A percentile compares a stretch with the other conserved stretches of the same genome.
Conservation (phyloP, 352 stramenopile genomes). For the Phytophthora boehmeriae region DNA sequence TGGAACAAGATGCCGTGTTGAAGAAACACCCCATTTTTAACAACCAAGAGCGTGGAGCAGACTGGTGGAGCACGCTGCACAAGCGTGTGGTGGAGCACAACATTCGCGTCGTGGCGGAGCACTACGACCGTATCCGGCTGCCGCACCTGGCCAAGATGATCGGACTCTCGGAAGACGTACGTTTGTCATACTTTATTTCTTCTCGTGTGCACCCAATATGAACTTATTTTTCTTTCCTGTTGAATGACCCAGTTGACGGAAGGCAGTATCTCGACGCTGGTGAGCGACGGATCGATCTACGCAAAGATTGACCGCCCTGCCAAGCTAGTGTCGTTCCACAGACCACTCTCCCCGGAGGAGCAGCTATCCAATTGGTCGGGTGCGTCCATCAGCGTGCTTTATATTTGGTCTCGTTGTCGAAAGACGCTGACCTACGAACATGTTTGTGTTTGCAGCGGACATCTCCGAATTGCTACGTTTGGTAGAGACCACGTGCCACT, state of each 20-base stretch:
- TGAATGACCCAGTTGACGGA: conserved; percentile 63
- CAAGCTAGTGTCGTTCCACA: conserved; percentile 95
- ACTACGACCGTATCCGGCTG: conserved; percentile 96
- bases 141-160: conserved; percentile 95
- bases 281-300: conserved; percentile 94
- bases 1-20: conserved; percentile 87
- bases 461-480: conserved; percentile 96
- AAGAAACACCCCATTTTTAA: conserved; percentile 89
- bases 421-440: conserved; percentile 8
- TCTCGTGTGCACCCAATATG: background rate
- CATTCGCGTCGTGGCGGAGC: conserved; percentile 93
- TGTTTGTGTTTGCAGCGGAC: conserved; percentile 63
- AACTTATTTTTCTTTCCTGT: conserved; percentile 11
- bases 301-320: conserved; percentile 98
- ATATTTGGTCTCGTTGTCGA: background rate
- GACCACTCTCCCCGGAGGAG: conserved; percentile 91
- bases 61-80: conserved; percentile 92
- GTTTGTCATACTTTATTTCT: conserved; percentile 9
- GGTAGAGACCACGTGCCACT: conserved; percentile 97
- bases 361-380: conserved; percentile 96
- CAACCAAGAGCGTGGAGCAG: conserved; percentile 61
- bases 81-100: conserved; percentile 97
- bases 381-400: conserved; percentile 30
- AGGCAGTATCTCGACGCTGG: conserved; percentile 87
- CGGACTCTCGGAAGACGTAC: conserved; percentile 88